Percentiles rank a stretch among this genome's conserved stretches.
These are phyloP conservation scores for Physcia stellaris DNA, from an alignment of 495 filamentous ascomycete genomes.

Conservation along the genomic window DNA sequence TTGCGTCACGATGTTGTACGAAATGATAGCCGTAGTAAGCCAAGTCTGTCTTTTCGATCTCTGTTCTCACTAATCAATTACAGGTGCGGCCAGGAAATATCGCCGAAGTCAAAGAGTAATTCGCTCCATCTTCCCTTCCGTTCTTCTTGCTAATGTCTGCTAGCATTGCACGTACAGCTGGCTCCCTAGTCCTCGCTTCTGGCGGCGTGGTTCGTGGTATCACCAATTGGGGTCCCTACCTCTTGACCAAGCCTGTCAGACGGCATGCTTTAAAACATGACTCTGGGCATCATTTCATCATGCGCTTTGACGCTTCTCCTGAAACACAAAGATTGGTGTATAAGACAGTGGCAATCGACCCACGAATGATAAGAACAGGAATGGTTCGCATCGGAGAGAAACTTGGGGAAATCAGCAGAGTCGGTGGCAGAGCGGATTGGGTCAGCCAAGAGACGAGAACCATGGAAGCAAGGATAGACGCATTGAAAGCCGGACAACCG, in stretches of 20 bases:
- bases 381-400: conserved; percentile 78
- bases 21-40: conserved; percentile 87
- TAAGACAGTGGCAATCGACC: conserved; percentile 70
- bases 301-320: conserved; percentile 78
- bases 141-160: conserved; percentile 8
- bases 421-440: conserved; percentile 49
- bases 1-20: conserved; percentile 90
- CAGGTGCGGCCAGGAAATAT: conserved; percentile 84
- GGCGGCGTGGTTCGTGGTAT: conserved; percentile 86
- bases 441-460: too few species aligned
- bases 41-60: not conserved
- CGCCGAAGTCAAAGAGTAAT: conserved; percentile 91
- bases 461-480: too few species aligned
- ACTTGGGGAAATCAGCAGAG: conserved; percentile 51
- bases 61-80: conserved; percentile 9
- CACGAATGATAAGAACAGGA: conserved; percentile 74
- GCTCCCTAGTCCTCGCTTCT: conserved; percentile 64
- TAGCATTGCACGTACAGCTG: conserved; percentile 80
- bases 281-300: conserved; percentile 87
- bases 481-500: too few species aligned
- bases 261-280: conserved; percentile 69
- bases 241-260: conserved; percentile 59
- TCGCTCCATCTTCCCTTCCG: conserved; percentile 18
- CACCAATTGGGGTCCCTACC: conserved; percentile 87
- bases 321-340: conserved; percentile 57